Conservation (phyloP, 2,329 filamentous ascomycete species). For the Talaromyces sp. region DNA sequence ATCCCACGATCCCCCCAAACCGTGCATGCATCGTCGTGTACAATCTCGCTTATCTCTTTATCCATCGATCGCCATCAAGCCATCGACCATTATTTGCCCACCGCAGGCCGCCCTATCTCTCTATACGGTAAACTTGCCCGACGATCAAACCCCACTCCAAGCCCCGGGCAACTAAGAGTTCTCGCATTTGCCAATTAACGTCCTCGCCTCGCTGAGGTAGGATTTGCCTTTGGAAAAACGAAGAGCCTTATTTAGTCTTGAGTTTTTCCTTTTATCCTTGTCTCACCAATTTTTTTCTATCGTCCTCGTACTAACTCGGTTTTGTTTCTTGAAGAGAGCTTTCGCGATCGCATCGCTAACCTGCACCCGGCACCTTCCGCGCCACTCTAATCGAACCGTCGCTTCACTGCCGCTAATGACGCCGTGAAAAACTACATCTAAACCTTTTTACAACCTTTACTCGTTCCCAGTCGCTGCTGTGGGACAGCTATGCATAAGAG, state of each 20-base stretch:
- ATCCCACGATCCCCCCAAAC: neutral
- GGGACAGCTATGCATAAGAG: slow-evolving; percentile 13
- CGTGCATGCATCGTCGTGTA: neutral
- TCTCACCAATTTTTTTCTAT: neutral
- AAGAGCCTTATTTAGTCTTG: neutral
- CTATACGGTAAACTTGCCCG: neutral
- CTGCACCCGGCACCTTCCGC: neutral
- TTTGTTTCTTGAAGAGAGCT: neutral
- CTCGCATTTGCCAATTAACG: neutral
- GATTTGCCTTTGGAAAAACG: neutral
- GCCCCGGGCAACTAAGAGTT: neutral
- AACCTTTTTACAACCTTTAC: neutral
- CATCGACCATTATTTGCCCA: neutral
- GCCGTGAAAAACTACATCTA: neutral
- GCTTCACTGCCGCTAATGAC: neutral
- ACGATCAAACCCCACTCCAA: neutral
- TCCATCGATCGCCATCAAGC: neutral
- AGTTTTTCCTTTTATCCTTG: neutral
- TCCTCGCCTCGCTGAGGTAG: neutral
- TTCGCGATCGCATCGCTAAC: neutral
- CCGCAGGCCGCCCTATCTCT: neutral
- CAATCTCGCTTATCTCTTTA: neutral
- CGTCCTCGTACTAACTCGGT: neutral
- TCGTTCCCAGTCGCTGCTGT: slow-evolving; percentile 1
- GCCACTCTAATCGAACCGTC: neutral